These are phyloP conservation scores for Thamnidium elegans DNA, from an alignment of 192 early-diverging fungal species.

Conservation along the genomic window DNA sequence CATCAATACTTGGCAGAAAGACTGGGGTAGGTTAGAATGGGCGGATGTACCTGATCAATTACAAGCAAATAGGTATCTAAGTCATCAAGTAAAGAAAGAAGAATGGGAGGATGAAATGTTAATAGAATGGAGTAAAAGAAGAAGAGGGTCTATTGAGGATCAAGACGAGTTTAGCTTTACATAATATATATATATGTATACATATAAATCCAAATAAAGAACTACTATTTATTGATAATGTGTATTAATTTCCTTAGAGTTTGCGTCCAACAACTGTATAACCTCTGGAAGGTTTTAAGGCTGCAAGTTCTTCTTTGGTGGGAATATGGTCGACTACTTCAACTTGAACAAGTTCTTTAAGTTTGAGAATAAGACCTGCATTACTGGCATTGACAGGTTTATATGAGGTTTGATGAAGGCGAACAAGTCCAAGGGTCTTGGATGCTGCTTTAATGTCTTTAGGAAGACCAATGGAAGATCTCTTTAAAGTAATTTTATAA, in stretches of 20 bases:
- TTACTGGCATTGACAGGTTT: conserved; percentile 43
- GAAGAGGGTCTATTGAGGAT: conserved; percentile 10
- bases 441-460: conserved; percentile 29
- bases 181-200: background rate
- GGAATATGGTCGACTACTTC: conserved; percentile 40
- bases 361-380: conserved; percentile 49
- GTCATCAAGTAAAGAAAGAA: conserved; percentile 17
- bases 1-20: conserved; percentile 34
- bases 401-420: conserved; percentile 42
- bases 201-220: background rate
- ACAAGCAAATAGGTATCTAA: conserved; percentile 23
- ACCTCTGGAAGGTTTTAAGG: conserved; percentile 29
- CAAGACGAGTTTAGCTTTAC: background rate
- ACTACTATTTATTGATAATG: background rate
- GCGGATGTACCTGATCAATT: conserved; percentile 30
- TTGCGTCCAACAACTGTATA: conserved; percentile 31
- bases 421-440: conserved; percentile 35
- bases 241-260: conserved; percentile 1
- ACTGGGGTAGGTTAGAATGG: conserved; percentile 22
- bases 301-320: conserved; percentile 27
- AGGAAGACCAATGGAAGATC: conserved; percentile 47
- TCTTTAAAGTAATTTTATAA: conserved; percentile 46
- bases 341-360: conserved; percentile 51
- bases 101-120: conserved; percentile 45
- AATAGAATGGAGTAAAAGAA: conserved; percentile 21